Percentiles rank a stretch among this genome's conserved stretches.
Evolutionary conservation across 73 alveolate species (phyloP).

Genomic region (Effrenium voratum): DNA sequence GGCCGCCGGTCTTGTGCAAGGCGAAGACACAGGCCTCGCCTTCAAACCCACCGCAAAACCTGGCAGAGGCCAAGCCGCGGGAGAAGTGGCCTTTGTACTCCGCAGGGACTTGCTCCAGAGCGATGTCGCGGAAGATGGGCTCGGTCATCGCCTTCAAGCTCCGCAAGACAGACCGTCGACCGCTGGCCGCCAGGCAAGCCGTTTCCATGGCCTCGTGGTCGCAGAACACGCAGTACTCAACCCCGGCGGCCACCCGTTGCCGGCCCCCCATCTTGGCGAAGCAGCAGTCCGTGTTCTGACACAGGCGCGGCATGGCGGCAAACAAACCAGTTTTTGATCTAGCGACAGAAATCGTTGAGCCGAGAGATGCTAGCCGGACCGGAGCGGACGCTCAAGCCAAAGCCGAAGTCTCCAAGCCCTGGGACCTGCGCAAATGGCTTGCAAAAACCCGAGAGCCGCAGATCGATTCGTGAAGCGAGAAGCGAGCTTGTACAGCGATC

Average conservation of each 20-base stretch:
- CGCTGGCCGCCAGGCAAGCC: neutral
- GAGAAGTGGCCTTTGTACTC: neutral
- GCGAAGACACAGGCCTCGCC: slow-evolving; percentile 27
- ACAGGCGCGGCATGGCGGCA: no score
- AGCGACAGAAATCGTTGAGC: no score
- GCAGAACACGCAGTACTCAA: neutral
- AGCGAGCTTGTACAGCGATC: no score
- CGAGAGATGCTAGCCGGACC: no score
- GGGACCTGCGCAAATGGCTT: no score
- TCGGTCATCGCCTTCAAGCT: neutral
- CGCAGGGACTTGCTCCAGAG: neutral
- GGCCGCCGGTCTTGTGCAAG: neutral
- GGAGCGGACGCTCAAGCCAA: no score
- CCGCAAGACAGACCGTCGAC: neutral
- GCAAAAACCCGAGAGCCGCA: no score
- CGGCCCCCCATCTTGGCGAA: neutral
- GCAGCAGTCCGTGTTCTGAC: slow-evolving; percentile 2
- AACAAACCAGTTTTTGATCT: no score
- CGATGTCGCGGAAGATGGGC: neutral
- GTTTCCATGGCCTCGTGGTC: neutral
- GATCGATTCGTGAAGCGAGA: no score
- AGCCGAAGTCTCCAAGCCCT: no score
- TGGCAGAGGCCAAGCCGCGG: no score
- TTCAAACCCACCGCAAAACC: neutral
- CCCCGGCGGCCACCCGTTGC: neutral